Evolutionary conservation across 148 eudicot genomes (phyloP).

Genomic region (Oxyria digyna): DNA sequence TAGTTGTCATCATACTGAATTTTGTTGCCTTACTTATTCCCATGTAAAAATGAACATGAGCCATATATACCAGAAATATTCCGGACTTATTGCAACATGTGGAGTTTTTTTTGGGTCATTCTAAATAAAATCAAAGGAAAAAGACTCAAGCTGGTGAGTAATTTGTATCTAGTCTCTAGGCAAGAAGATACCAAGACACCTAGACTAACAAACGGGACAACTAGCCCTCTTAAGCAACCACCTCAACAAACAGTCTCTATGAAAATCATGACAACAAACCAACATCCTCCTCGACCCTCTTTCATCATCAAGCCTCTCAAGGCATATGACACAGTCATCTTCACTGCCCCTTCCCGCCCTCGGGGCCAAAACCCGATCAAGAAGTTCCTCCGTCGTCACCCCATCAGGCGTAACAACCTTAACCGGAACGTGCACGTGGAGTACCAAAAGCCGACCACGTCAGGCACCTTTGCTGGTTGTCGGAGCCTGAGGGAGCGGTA

Average conservation of each 20-base stretch:
- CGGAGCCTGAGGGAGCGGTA: not conserved
- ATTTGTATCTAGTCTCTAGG: not conserved
- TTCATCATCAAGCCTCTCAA: not conserved
- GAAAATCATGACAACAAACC: not conserved
- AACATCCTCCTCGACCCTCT: not conserved
- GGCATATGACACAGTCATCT: conserved; percentile 1
- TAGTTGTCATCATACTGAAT: too few species aligned
- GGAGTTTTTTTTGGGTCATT: not conserved
- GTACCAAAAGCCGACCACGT: not conserved
- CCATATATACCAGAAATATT: not conserved
- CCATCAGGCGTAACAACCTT: not conserved
- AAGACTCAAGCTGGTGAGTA: too few species aligned
- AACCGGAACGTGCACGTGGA: conserved; percentile 1
- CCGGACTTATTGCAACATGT: not conserved
- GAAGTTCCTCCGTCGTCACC: not conserved
- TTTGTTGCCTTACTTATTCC: too few species aligned
- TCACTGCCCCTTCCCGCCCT: not conserved
- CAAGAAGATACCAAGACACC: not conserved
- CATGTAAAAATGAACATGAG: too few species aligned
- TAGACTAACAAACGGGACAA: conserved; percentile 5
- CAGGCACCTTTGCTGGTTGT: too few species aligned
- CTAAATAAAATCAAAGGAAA: too few species aligned
- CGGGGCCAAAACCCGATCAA: not conserved
- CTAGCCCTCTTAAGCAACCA: conserved; percentile 2
- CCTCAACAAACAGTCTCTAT: not conserved